Base-by-base conservation (phyloP, 164 flowering plant species). In the Aristolochia fimbriata region DNA sequence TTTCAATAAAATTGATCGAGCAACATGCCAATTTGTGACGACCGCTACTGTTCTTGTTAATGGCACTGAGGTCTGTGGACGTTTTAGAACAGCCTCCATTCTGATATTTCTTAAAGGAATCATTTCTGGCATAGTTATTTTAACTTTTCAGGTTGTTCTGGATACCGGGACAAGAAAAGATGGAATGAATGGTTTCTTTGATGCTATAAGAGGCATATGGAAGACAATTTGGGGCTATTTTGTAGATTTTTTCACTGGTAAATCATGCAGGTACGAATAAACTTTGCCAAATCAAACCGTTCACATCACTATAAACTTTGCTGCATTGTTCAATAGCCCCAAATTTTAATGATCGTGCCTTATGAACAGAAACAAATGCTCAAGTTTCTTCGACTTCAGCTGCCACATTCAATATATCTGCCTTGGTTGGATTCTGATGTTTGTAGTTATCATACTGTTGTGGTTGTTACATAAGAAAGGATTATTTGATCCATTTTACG, bases 381-480 rank as follows among this genome's bases (percentile, higher is more conserved):
- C 75, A 46, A 77, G 90, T 4, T 84, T 92, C 66, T 93, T 89
- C 59, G 90, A 93, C 79, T 82, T 93, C 70, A 65, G 82, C 57
- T 93, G 97, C 78, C 96, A 89, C 73, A 78, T 86, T 31, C 92
- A 89, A 63, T 84, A 93, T 71, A 76, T 84, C 51, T 92, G 98
- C 60, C 67, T 89, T 75, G 84, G 83, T 69, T 89, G 96, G 98
- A 25, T 87, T 6, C 65, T 82, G 64, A 52, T 86, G 81, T 83
- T 84, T 68, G 76, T 91, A 89, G 97, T 79, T 68, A 57, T 80
- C 51, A 81, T 90, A 65, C 72, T 92, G 19, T 65, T 86, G 9
- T 90, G 97, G 94, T 87, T 90, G 71, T 74, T 87, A 64, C 96
- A 87, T 76, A 85, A 90, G 62, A 89, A 87, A 53, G 90, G 96